phyloP scores from a whole-genome alignment of 2,329 filamentous ascomycete genomes.

The Daldinia eschscholtzii region DNA sequence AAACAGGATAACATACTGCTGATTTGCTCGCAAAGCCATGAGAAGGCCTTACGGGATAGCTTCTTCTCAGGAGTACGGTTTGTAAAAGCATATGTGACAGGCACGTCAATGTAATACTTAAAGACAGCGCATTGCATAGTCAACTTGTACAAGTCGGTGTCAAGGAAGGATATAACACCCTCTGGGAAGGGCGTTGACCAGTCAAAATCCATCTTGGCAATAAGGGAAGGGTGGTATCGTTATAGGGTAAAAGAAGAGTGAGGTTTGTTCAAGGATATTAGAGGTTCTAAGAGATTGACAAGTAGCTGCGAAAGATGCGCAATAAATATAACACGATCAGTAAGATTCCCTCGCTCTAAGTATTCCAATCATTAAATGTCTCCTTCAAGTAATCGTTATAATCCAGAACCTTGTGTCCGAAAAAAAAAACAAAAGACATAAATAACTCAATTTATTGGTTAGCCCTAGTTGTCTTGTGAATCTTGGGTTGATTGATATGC shows the following conservation, averaged over 20 bases:
- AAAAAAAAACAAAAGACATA: constrained; percentile 18
- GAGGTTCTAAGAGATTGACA: background rate
- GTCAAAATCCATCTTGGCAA: constrained; percentile 71
- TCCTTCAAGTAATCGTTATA: background rate
- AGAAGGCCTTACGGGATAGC: constrained; percentile 83
- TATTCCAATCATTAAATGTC: background rate
- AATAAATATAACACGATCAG: constrained; percentile 6
- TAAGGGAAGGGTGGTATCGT: background rate
- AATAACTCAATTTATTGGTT: constrained; percentile 47
- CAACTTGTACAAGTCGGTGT: constrained; percentile 92
- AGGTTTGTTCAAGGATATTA: background rate
- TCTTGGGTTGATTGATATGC: constrained; percentile 16
- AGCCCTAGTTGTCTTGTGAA: constrained; percentile 27
- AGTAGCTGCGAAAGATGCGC: background rate
- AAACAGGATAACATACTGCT: constrained; percentile 68
- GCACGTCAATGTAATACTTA: constrained; percentile 86
- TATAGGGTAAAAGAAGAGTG: background rate
- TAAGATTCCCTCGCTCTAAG: background rate
- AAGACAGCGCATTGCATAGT: constrained; percentile 99
- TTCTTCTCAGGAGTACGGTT: constrained; percentile 97
- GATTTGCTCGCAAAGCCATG: constrained; percentile 88
- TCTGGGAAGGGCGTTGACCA: constrained; percentile 76
- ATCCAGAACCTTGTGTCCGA: background rate
- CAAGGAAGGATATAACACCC: constrained; percentile 84
- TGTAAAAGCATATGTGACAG: constrained; percentile 92